Evolutionary conservation across 2,329 filamentous ascomycete species (phyloP), one percentile per base, ranked within the genome.

Genomic region (Periconia sp.): DNA sequence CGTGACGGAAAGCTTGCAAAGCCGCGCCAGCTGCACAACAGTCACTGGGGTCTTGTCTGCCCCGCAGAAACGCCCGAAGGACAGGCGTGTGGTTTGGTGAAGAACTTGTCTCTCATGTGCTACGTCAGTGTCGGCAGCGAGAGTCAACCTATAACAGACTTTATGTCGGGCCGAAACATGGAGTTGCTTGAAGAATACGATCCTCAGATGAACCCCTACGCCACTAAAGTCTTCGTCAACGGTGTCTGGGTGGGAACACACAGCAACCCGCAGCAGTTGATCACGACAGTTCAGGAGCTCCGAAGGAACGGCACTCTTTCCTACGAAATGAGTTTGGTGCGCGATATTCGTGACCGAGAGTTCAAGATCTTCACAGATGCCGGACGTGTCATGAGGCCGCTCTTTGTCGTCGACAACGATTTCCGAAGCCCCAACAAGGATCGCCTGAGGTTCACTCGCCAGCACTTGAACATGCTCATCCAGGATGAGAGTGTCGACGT

Each of bases 301-400:
- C 87, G 92, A 62, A 84, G 93, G 52, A 88, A 88, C 60, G 89
- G 90, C 57, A 87, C 91, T 67, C 88, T 99, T 56, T 92, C 91
- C 14, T 90, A 91, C 62, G 93, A 97, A 77, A 92, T 97, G 62
- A 97, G 92, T 58, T 83, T 99, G 66, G 90, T 99, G 66, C 87
- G 94, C 69, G 94, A 99, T 70, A 97, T 99, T 65, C 88, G 95
- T 74, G 94, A 99, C 66, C 86, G 93, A 64, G 94, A 99, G 74
- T 97, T 99, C 83, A 96, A 96, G 77, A 93, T 99, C 64, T 97
- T 97, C 74, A 97, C 93, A 2, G 94, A 99, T 74, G 93, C 93
- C 41, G 94, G 94, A 27, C 88, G 94, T 74, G 92, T 99, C 50
- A 96, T 94, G 81, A 85, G 94, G 59, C 94, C 94, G 0, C 79